These are phyloP conservation scores for Apiotrichum gamsii DNA, from an alignment of 1,284 basidiomycete species.

Conservation along the genomic window DNA sequence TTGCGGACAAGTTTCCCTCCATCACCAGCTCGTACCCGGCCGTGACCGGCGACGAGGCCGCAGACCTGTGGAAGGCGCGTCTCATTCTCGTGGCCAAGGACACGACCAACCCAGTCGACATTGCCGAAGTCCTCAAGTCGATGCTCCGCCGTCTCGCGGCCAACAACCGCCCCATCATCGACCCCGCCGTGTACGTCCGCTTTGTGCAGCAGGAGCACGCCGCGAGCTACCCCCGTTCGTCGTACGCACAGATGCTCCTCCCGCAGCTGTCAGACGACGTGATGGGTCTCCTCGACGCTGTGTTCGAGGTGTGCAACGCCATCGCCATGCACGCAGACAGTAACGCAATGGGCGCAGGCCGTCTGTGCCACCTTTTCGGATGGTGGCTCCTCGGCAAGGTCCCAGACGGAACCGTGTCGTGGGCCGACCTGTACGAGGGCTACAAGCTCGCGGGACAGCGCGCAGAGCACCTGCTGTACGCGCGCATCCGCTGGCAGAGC, in stretches of 20 bases:
- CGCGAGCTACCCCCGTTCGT: slow-evolving; percentile 29
- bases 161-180: slow-evolving; percentile 6
- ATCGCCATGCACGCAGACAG: slow-evolving; percentile 30
- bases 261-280: slow-evolving; percentile 13
- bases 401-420: slow-evolving; percentile 10
- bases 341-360: slow-evolving; percentile 29
- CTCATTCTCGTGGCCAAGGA: slow-evolving; percentile 15
- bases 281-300: slow-evolving; percentile 21
- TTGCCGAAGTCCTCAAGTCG: slow-evolving; percentile 31
- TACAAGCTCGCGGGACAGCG: slow-evolving; percentile 32
- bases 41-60: background rate
- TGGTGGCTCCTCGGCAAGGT: slow-evolving; percentile 32
- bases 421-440: slow-evolving; percentile 30
- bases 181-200: slow-evolving; percentile 20
- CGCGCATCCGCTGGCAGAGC: slow-evolving; percentile 38
- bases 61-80: slow-evolving; percentile 16
- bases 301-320: slow-evolving; percentile 34
- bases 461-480: slow-evolving; percentile 37
- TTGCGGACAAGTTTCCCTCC: slow-evolving; percentile 23
- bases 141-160: slow-evolving; percentile 23
- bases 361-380: slow-evolving; percentile 29
- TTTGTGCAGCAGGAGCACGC: slow-evolving; percentile 36
- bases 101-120: slow-evolving; percentile 20
- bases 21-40: slow-evolving; percentile 15
- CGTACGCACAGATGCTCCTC: slow-evolving; percentile 26